Evolutionary conservation across 768 basidiomycete genomes (phyloP), one percentile per base, ranked within the genome.

Genomic region (Boletus sensibilis): DNA sequence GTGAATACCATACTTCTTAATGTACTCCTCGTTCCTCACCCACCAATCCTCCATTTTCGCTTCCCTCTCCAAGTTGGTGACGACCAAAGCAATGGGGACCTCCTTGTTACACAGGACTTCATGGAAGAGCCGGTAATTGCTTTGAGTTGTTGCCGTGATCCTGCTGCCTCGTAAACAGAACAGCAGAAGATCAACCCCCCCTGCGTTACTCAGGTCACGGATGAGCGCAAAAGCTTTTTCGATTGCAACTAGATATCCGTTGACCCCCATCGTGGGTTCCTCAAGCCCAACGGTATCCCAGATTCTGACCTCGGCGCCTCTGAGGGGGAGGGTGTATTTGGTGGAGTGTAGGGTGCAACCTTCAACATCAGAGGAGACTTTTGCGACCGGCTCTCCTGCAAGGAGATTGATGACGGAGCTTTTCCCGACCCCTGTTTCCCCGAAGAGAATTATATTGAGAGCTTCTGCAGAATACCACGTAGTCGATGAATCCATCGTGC

Each of bases 391-490:
- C 2, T 53, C 16, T 29, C 67, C 71, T 25, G 66, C 65, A n/a
- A 79, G 57, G 64, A 79, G 70, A 62, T 79, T 80, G 55, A 80
- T 66, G 40, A 78, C 66, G 18, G 76, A 77, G 50, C 79, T 80
- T 54, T 80, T 80, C 14, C 75, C 74, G 50, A 72, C 70, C 2
- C 70, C 70, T 2, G 61, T 62, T 55, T 71, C 70, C 23, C 70
- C 70, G 31, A 71, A 71, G 44, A 71, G 63, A n/a, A 71, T 61
- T 23, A 71, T 47, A 16, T 72, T 71, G 59, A 70, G 55, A 33
- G 59, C 46, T 46, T 41, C 50, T 52, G 27, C 2, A 33, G 18
- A n/a, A 21, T 8, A 12, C 13, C 34, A 43, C 45, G 45, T 51
- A 38, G 34, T 57, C 27, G 20, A 53, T 39, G 48, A 48, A 55